Conservation (phyloP, 495 filamentous ascomycete species). For the Beverwykella pulmonaria region DNA sequence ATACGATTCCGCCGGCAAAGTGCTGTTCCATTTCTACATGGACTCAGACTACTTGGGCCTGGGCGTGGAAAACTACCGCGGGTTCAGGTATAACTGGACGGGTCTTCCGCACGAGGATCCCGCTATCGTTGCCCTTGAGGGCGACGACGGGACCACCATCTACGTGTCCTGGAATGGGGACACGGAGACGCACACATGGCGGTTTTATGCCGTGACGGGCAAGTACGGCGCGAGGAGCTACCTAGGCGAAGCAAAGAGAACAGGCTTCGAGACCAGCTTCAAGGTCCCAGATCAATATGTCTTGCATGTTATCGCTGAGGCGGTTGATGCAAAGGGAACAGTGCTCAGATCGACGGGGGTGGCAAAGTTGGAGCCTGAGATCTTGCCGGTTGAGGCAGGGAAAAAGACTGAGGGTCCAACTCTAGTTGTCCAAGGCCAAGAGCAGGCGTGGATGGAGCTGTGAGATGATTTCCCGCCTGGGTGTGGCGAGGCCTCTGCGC, state of each 20-base stretch:
- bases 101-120: constrained; percentile 31
- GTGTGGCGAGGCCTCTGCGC: no score
- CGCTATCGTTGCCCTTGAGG: constrained; percentile 44
- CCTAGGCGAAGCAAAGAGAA: constrained; percentile 45
- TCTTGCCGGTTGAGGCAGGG: constrained; percentile 6
- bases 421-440: constrained; percentile 1
- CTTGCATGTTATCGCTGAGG: constrained; percentile 15
- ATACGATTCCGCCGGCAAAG: constrained; percentile 42
- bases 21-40: constrained; percentile 30
- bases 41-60: constrained; percentile 17
- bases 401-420: background rate
- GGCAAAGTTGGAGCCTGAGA: constrained; percentile 1
- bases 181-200: constrained; percentile 48
- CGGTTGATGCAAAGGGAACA: constrained; percentile 12
- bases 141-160: constrained; percentile 39
- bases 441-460: constrained; percentile 6
- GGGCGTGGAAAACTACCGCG: constrained; percentile 38
- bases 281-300: constrained; percentile 26
- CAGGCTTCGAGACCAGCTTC: constrained; percentile 49
- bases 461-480: background rate
- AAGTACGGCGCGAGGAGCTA: constrained; percentile 43
- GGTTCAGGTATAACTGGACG: constrained; percentile 35
- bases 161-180: constrained; percentile 54
- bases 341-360: constrained; percentile 8
- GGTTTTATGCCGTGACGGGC: constrained; percentile 46